Base-by-base conservation (phyloP, 805 yeast species). In the Candida ipomoeae region DNA sequence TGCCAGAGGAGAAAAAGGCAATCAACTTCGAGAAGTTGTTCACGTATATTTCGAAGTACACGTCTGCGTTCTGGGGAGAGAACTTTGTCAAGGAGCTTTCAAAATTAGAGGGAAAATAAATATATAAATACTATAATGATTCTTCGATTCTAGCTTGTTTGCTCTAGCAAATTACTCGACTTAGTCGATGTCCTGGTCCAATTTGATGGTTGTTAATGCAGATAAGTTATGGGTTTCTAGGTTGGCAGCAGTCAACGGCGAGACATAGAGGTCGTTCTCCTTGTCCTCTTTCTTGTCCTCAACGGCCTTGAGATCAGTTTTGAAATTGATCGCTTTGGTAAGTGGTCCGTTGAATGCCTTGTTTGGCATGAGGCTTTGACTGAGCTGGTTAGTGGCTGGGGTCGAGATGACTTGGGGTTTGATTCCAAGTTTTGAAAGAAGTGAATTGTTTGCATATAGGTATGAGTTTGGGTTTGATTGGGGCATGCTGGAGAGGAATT, bases 61-160 rank as follows among this genome's bases (percentile, higher is more conserved):
- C 99, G 11, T 87, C 97, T 29, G 89, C 89, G 10, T 94, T 82
- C 66, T 94, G 99, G 99, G 98, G 98, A 48, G 96, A 90, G 67
- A 87, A 84, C 60, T 94, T 94, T 68, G 98, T 94, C 39, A 83
- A 84, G 60, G 99, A 94, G 67, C 73, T 94, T 62, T 77, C 70
- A 57, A 82, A 79, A 58, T 35, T 38, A 38, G 38, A 47, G 49
- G 36, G 50, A 7, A 44, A 35, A 17, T 44, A 36, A 34, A 33
- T 36, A 15, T 15, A n/a, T 26, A 39, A 39, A 39, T 21, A 40
- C 43, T 40, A 29, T 17, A 11, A 26, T 40, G 26, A 40, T 26
- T 26, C 34, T 26, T 40, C 33, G 17, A 26, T 15, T 26, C 11
- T 29, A 29, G 13, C 6, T 23, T 15, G 8, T 14, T 41, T 23